phyloP scores from a whole-genome alignment of 441 rosid genomes.

The Breynia disticha region DNA sequence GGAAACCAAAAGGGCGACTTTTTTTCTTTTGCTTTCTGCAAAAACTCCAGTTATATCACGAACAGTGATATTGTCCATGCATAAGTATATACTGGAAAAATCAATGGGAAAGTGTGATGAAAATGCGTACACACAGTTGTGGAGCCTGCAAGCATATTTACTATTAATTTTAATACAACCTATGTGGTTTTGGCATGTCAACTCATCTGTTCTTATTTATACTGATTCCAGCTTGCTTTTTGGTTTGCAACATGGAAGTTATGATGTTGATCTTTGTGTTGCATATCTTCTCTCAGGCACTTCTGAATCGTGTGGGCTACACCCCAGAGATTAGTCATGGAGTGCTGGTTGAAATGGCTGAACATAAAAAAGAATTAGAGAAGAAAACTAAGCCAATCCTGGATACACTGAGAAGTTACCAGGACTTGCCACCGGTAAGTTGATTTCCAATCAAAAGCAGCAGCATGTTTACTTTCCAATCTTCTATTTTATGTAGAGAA shows the following conservation, averaged over 20 bases:
- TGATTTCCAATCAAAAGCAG: not conserved
- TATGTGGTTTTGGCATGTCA: too few species aligned
- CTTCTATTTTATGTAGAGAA: not conserved
- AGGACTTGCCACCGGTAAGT: conserved; percentile 88
- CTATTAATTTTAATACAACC: too few species aligned
- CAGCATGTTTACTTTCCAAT: not conserved
- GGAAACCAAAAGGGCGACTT: not conserved
- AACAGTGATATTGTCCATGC: not conserved
- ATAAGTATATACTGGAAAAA: not conserved
- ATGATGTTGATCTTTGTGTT: not conserved
- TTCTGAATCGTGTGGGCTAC: conserved; percentile 86
- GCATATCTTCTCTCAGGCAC: conserved; percentile 33
- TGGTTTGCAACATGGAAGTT: not conserved
- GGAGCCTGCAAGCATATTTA: too few species aligned
- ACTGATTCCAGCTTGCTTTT: too few species aligned
- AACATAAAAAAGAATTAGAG: conserved; percentile 78
- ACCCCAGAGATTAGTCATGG: conserved; percentile 79
- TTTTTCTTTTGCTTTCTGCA: not conserved
- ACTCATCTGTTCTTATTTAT: too few species aligned
- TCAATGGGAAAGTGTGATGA: not conserved
- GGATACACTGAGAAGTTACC: conserved; percentile 88
- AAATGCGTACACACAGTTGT: not conserved
- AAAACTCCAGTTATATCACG: not conserved
- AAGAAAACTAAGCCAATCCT: conserved; percentile 85
- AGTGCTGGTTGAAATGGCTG: conserved; percentile 76